phyloP scores from a whole-genome alignment of 1,139 yeast species.

The Geotrichum phurueaensis region DNA sequence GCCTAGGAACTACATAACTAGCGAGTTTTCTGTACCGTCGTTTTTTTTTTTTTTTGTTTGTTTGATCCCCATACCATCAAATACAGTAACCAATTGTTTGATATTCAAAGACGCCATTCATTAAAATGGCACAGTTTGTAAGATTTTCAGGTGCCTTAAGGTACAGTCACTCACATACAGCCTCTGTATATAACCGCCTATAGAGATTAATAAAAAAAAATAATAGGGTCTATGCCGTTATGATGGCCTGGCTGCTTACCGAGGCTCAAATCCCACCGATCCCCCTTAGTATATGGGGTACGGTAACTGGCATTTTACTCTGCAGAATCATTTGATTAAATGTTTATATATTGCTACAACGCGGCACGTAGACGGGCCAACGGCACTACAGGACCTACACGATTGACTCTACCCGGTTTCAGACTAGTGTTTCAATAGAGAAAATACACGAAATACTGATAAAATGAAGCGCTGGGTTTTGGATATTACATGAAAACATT shows the following conservation, averaged over 20 bases:
- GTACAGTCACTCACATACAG: not conserved
- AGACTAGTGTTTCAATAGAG: not conserved
- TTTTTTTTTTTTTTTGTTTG: no score
- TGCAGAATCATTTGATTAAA: not conserved
- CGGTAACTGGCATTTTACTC: not conserved
- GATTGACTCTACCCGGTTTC: not conserved
- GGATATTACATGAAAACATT: no score
- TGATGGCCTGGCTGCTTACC: not conserved
- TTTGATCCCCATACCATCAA: not conserved
- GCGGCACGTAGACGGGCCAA: not conserved
- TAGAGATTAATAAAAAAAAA: not conserved
- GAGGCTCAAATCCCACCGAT: not conserved
- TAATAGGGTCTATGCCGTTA: not conserved
- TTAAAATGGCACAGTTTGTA: not conserved
- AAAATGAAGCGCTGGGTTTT: no score
- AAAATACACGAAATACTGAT: no score
- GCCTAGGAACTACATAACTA: no score
- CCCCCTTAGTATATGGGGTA: not conserved
- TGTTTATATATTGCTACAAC: not conserved
- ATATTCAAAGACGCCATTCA: not conserved
- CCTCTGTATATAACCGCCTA: not conserved
- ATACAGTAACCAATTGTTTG: not conserved
- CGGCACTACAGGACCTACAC: not conserved
- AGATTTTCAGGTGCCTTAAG: not conserved
- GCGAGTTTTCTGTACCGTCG: no score